A percentile compares a stretch with the other conserved stretches of the same genome.
Evolutionary conservation across 306 rosid species (phyloP).

Genomic region (Pyrus communis): DNA sequence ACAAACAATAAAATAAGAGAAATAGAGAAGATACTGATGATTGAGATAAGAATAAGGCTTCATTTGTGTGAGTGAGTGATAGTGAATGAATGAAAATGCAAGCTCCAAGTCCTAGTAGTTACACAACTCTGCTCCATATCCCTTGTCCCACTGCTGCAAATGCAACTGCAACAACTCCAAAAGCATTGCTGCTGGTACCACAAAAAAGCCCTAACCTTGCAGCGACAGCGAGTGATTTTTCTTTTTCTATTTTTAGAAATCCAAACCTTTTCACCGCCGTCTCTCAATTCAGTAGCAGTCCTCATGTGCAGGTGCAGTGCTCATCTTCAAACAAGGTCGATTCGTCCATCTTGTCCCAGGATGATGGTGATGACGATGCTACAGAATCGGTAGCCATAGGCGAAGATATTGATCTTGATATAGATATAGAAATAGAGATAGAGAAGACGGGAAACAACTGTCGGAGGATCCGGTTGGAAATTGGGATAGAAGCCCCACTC

Average conservation of each 20-base stretch:
- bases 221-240: not conserved
- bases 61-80: not conserved
- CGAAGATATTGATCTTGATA: not conserved
- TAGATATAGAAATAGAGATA: constrained; percentile 27
- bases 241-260: not conserved
- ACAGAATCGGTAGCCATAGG: not conserved
- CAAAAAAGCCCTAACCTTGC: not conserved
- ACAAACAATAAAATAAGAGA: not conserved
- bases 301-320: not conserved
- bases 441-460: constrained; percentile 45
- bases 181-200: not conserved
- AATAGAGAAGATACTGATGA: not conserved
- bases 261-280: not conserved
- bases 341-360: not conserved
- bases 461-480: constrained; percentile 57
- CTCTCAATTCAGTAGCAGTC: not conserved
- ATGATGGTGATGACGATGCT: not conserved
- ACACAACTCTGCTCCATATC: not conserved
- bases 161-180: not conserved
- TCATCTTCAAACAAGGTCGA: constrained; percentile 29
- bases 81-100: not conserved
- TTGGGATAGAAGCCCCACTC: constrained; percentile 50
- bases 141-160: not conserved
- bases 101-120: not conserved
- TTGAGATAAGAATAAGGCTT: not conserved